phyloP scores from a whole-genome alignment of 177 flowering plant genomes.

The Vitis hybrid region DNA sequence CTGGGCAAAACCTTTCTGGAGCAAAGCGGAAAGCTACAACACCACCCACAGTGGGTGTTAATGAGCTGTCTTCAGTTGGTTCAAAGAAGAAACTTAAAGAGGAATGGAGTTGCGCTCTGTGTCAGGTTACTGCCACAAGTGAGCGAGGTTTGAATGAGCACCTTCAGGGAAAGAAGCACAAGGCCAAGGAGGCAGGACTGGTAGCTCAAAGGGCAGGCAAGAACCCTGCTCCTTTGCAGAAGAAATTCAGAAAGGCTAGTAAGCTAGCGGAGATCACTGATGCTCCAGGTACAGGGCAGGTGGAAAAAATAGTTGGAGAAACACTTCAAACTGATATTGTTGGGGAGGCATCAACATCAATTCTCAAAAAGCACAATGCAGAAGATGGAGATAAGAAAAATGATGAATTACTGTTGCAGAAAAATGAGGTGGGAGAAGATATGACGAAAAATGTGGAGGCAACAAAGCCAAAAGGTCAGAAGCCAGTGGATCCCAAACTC shows the following conservation, averaged over 20 bases:
- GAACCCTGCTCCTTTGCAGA: slow-evolving; percentile 15
- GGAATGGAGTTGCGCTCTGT: slow-evolving; percentile 71
- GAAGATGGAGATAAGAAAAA: neutral
- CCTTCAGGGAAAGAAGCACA: slow-evolving; percentile 59
- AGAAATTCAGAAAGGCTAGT: slow-evolving; percentile 16
- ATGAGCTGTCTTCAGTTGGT: slow-evolving; percentile 17
- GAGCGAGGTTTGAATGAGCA: slow-evolving; percentile 45
- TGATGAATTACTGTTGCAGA: neutral
- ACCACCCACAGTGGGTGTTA: slow-evolving; percentile 16
- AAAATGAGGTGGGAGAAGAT: neutral
- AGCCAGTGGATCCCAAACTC: neutral
- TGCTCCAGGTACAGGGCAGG: neutral
- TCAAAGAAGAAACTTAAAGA: slow-evolving; percentile 39
- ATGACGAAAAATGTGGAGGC: slow-evolving; percentile 2
- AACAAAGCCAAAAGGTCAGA: neutral
- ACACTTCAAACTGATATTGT: neutral
- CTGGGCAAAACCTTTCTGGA: slow-evolving; percentile 31
- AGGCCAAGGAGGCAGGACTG: slow-evolving; percentile 37
- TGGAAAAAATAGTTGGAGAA: neutral
- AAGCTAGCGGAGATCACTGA: neutral
- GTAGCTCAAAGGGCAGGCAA: slow-evolving; percentile 21
- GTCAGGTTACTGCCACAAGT: slow-evolving; percentile 55
- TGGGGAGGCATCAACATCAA: neutral
- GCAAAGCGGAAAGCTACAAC: slow-evolving; percentile 40
- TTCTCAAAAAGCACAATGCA: neutral